A percentile compares a stretch with the other conserved stretches of the same genome.
These are phyloP conservation scores for Histomonas meleagridis DNA, from an alignment of 208 protist genomes.

Conservation along the genomic window DNA sequence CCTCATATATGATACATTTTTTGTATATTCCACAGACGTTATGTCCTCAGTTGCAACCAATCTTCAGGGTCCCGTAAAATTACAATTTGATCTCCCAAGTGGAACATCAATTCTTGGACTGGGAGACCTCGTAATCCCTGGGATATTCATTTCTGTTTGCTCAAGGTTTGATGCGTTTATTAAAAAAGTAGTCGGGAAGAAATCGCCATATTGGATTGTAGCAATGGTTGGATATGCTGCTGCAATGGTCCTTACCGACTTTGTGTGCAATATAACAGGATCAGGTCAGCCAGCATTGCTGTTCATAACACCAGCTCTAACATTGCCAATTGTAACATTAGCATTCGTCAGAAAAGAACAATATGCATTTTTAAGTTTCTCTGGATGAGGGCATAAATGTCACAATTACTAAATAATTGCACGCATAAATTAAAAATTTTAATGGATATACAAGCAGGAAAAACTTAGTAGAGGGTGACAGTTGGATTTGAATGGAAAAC, in stretches of 20 bases:
- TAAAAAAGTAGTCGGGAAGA: not conserved
- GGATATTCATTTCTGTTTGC: not conserved
- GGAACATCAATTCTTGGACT: not conserved
- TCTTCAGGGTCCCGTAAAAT: not conserved
- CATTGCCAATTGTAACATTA: not conserved
- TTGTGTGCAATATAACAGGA: not conserved
- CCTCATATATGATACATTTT: not conserved
- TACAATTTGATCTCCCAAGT: not conserved
- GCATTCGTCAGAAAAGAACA: not conserved
- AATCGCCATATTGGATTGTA: constrained; percentile 20
- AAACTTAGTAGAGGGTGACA: too few relatives aligned
- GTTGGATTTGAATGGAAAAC: too few relatives aligned
- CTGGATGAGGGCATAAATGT: too few relatives aligned
- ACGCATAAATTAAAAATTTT: too few relatives aligned
- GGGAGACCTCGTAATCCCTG: not conserved
- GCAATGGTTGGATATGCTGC: not conserved
- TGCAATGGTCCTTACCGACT: not conserved
- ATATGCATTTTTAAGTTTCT: not conserved
- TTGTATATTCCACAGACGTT: constrained; percentile 4
- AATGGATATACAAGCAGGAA: too few relatives aligned
- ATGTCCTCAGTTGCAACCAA: not conserved
- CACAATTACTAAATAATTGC: too few relatives aligned
- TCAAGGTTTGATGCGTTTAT: constrained; percentile 7
- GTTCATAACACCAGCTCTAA: not conserved
- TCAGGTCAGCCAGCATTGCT: not conserved